phyloP scores from a whole-genome alignment of 768 basidiomycete species.

The Fistulinella prunicolor region DNA sequence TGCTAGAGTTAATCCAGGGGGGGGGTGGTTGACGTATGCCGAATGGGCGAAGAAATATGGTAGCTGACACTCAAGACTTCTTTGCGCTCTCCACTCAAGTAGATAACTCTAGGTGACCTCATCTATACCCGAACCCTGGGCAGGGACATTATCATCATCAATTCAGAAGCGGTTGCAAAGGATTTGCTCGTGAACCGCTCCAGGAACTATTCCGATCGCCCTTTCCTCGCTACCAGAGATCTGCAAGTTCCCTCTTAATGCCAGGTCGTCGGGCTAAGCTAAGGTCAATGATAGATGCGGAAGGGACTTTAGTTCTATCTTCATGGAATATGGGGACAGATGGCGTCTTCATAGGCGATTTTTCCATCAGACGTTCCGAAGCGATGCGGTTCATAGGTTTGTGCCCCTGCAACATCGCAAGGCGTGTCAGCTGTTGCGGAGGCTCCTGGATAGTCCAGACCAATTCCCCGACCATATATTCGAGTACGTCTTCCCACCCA shows the following conservation, averaged over 20 bases:
- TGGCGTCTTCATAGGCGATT: conserved; percentile 34
- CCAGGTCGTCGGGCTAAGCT: neutral
- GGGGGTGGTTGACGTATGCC: conserved; percentile 37
- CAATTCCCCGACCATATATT: conserved; percentile 33
- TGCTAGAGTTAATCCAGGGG: conserved; percentile 27
- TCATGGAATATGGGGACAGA: conserved; percentile 31
- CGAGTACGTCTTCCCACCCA: conserved; percentile 21
- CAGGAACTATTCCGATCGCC: conserved; percentile 51
- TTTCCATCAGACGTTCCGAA: conserved; percentile 27
- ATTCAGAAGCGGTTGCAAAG: conserved; percentile 38
- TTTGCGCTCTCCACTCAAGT: neutral
- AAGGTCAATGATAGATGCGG: conserved; percentile 14
- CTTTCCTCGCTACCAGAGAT: conserved; percentile 23
- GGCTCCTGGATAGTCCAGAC: conserved; percentile 33
- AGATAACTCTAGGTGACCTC: conserved; percentile 35
- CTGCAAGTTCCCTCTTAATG: conserved; percentile 1
- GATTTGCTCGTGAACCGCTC: conserved; percentile 50
- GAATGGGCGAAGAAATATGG: conserved; percentile 40
- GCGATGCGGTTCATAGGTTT: conserved; percentile 24
- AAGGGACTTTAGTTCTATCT: conserved; percentile 20
- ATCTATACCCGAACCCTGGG: conserved; percentile 48
- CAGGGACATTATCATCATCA: conserved; percentile 45
- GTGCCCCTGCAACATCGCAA: conserved; percentile 30
- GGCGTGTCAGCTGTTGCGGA: conserved; percentile 30
- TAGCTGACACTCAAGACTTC: neutral